Conservation (phyloP, 345 rosid genomes). For the Bruguiera parviflora region DNA sequence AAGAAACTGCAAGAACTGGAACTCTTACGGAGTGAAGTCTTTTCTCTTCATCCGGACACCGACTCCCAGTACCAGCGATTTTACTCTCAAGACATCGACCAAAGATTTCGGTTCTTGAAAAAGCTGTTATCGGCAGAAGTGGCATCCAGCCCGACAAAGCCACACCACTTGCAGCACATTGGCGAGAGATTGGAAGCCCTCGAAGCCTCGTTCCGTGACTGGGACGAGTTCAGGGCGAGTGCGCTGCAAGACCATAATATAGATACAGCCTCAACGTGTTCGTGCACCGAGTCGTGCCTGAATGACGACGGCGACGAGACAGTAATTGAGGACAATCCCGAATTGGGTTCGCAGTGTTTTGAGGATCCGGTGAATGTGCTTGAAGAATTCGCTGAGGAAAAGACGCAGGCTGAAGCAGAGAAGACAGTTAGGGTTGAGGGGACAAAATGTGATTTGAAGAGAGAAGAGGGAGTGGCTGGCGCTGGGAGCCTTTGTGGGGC, state of each 20-base stretch:
- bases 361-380: neutral
- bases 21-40: conserved; percentile 16
- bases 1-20: conserved; percentile 39
- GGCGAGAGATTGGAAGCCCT: conserved; percentile 23
- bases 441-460: conserved; percentile 1
- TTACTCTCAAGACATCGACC: conserved; percentile 31
- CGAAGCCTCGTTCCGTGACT: conserved; percentile 24
- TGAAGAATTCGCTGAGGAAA: neutral
- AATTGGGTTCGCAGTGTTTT: neutral
- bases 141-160: conserved; percentile 30
- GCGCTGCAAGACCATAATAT: neutral
- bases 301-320: conserved; percentile 5
- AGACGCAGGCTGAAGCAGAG: neutral
- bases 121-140: conserved; percentile 40
- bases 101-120: conserved; percentile 32
- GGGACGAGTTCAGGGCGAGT: conserved; percentile 16
- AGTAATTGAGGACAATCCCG: neutral
- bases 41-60: conserved; percentile 17
- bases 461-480: neutral
- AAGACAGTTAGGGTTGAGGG: neutral
- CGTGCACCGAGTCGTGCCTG: conserved; percentile 14
- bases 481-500: conserved; percentile 7
- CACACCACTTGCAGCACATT: conserved; percentile 28
- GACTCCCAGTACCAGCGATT: neutral
- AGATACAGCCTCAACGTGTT: conserved; percentile 10